These are phyloP conservation scores for Lathyrus tuberosus DNA, from an alignment of 306 rosid genomes.

Conservation along the genomic window DNA sequence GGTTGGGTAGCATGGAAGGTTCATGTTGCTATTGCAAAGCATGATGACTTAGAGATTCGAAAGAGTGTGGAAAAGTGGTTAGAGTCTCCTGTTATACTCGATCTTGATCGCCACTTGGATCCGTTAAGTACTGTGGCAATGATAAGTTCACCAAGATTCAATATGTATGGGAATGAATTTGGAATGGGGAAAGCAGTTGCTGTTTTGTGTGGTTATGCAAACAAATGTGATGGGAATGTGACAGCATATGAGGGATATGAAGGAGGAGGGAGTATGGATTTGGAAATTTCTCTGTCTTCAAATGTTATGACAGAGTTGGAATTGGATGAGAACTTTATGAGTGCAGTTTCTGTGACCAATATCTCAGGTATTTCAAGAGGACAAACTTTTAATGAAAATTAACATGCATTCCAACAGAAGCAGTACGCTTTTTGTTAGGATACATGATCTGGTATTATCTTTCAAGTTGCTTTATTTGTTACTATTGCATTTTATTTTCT, in stretches of 20 bases:
- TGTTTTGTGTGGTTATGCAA: conserved; percentile 54
- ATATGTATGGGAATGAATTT: conserved; percentile 62
- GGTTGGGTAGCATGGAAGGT: conserved; percentile 68
- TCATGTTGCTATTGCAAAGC: conserved; percentile 49
- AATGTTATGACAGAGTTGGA: conserved; percentile 51
- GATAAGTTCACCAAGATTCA: conserved; percentile 63
- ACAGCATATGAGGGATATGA: conserved; percentile 49
- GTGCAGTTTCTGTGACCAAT: conserved; percentile 21
- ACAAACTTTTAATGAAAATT: too few relatives aligned
- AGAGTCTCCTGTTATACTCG: conserved; percentile 29
- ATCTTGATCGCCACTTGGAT: background rate
- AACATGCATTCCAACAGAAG: too few relatives aligned
- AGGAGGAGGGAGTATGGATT: conserved; percentile 67
- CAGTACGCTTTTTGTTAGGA: too few relatives aligned
- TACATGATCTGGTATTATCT: too few relatives aligned
- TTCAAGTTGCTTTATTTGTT: too few relatives aligned
- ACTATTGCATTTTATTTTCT: too few relatives aligned
- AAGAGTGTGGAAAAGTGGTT: conserved; percentile 34
- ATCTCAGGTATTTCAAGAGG: too few relatives aligned
- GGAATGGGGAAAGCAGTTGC: conserved; percentile 76
- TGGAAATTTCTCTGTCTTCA: conserved; percentile 54
- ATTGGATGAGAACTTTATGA: conserved; percentile 54
- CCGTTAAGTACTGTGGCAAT: conserved; percentile 40
- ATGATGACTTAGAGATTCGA: conserved; percentile 16
- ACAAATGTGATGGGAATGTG: conserved; percentile 55